Percentiles rank a stretch among this genome's conserved stretches.
Evolutionary conservation across 768 basidiomycete genomes (phyloP).

Genomic region (Lentinus tigrinus): DNA sequence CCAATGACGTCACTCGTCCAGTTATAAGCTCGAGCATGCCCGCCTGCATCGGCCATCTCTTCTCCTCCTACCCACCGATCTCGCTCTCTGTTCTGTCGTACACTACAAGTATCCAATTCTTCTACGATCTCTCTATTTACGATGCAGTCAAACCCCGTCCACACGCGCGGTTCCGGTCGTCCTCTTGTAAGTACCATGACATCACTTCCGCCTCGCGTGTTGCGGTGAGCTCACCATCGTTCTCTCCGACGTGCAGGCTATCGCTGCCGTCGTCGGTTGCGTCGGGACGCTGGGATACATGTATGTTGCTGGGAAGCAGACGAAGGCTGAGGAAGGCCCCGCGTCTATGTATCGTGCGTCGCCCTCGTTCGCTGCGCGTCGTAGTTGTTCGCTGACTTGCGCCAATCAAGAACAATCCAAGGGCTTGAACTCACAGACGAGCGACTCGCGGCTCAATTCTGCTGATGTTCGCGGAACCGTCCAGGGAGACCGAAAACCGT

Average conservation of each 20-base stretch:
- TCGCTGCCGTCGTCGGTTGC: background rate
- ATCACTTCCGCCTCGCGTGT: background rate
- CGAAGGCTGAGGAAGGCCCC: slow-evolving; percentile 20
- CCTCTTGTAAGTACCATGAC: background rate
- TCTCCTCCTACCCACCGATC: too few relatives aligned
- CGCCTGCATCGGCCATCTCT: too few relatives aligned
- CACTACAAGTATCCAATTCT: too few relatives aligned
- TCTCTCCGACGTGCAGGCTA: background rate
- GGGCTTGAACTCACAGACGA: slow-evolving; percentile 6
- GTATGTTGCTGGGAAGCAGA: slow-evolving; percentile 18
- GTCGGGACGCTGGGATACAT: slow-evolving; percentile 16
- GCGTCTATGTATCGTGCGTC: slow-evolving; percentile 18
- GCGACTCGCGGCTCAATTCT: slow-evolving; percentile 11
- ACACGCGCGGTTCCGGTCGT: slow-evolving; percentile 1
- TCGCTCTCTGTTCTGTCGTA: too few relatives aligned
- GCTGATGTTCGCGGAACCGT: slow-evolving; percentile 12
- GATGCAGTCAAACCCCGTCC: background rate
- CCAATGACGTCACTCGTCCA: too few relatives aligned
- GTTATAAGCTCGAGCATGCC: too few relatives aligned
- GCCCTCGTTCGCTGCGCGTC: background rate
- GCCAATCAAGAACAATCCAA: slow-evolving; percentile 3
- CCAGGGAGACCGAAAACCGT: slow-evolving; percentile 14
- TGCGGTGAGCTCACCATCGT: background rate
- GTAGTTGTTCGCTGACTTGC: background rate
- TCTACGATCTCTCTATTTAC: background rate